A percentile compares a stretch with the other conserved stretches of the same genome.
These are phyloP conservation scores for Nannochloropsis gaditana DNA, from an alignment of 108 stramenopile genomes.

Conservation along the genomic window DNA sequence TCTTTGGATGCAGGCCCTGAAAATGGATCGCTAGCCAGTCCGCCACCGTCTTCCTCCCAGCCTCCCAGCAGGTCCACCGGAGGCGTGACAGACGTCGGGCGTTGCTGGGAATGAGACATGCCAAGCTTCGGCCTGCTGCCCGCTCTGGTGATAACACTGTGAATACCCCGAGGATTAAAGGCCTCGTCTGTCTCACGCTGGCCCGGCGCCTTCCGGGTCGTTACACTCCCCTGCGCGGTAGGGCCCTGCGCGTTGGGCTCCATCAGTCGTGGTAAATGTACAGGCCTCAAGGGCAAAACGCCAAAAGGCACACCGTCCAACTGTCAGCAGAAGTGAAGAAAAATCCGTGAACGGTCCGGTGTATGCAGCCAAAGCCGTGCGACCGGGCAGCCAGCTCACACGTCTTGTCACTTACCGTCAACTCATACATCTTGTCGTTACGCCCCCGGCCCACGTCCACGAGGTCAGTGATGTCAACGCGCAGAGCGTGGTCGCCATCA, in stretches of 20 bases:
- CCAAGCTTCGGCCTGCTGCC: neutral
- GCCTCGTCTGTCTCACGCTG: neutral
- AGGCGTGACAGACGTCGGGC: neutral
- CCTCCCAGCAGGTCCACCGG: neutral
- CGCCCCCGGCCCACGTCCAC: conserved; percentile 12
- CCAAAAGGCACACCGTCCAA: neutral
- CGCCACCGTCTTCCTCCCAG: neutral
- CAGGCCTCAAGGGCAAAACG: conserved; percentile 10
- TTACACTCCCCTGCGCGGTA: no score
- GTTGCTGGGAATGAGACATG: neutral
- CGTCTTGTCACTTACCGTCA: neutral
- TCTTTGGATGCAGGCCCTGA: neutral
- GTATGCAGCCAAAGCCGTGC: no score
- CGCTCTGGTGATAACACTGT: neutral
- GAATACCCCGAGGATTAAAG: neutral
- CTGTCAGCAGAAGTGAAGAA: neutral
- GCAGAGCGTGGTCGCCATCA: neutral
- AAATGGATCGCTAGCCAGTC: neutral
- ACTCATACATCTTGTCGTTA: conserved; percentile 11
- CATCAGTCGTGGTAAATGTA: neutral
- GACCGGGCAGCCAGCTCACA: no score
- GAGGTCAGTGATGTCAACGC: neutral
- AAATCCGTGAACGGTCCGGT: no score
- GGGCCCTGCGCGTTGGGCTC: no score
- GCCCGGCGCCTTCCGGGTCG: no score